Conservation (phyloP, 768 basidiomycete genomes). For the Phaffia tasmanica region DNA sequence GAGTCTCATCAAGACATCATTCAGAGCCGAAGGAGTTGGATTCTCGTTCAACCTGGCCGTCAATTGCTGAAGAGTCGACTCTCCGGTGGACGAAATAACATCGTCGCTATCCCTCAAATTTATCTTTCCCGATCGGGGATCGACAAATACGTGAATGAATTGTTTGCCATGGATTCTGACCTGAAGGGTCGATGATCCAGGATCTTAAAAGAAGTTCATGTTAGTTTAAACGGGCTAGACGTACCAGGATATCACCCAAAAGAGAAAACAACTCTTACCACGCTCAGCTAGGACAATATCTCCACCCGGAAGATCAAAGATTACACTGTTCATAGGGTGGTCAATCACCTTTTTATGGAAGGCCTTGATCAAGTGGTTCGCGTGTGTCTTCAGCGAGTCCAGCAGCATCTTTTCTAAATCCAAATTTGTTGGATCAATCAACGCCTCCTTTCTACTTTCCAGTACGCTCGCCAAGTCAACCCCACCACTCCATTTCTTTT, state of each 20-base stretch:
- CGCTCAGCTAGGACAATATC: conserved; percentile 16
- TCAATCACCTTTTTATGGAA: conserved; percentile 4
- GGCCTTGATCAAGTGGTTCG: conserved; percentile 14
- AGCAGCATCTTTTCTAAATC: conserved; percentile 20
- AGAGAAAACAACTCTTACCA: conserved; percentile 2
- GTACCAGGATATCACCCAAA: background rate
- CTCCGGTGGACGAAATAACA: conserved; percentile 61
- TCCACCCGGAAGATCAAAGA: conserved; percentile 11
- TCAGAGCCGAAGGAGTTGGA: conserved; percentile 46
- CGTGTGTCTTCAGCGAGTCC: conserved; percentile 5
- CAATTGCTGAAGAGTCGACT: conserved; percentile 51
- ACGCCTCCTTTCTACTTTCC: conserved; percentile 40
- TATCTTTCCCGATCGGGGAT: conserved; percentile 65
- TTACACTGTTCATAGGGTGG: background rate
- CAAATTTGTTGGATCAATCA: conserved; percentile 36
- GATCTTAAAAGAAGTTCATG: background rate
- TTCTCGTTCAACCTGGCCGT: conserved; percentile 59
- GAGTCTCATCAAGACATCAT: conserved; percentile 50
- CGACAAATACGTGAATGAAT: conserved; percentile 62
- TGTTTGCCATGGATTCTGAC: conserved; percentile 66
- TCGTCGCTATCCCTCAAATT: conserved; percentile 71
- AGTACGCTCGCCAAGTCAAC: conserved; percentile 47
- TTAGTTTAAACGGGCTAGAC: background rate
- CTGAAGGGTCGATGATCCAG: conserved; percentile 49
- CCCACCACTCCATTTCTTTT: conserved; percentile 52